Percentiles rank a stretch among this genome's conserved stretches.
These are phyloP conservation scores for Nemophila menziesii DNA, from an alignment of 257 asterid species.

Conservation along the genomic window DNA sequence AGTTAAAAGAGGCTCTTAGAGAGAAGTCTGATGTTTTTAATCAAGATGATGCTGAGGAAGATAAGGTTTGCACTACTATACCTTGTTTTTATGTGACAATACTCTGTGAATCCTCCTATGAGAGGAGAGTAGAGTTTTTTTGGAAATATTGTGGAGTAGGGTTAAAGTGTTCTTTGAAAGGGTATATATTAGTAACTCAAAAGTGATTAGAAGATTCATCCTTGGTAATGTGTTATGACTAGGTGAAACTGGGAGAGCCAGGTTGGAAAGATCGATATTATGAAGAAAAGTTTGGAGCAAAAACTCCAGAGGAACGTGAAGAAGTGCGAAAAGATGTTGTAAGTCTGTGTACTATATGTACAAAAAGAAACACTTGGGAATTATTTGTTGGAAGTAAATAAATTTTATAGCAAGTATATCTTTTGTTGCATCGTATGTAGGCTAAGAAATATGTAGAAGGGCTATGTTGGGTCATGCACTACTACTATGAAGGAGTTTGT, in stretches of 20 bases:
- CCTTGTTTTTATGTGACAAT: constrained; percentile 4
- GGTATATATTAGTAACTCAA: background rate
- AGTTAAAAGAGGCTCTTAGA: constrained; percentile 71
- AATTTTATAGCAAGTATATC: background rate
- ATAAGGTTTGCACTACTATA: constrained; percentile 46
- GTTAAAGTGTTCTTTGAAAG: no score
- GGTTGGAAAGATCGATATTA: constrained; percentile 99
- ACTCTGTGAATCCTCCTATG: background rate
- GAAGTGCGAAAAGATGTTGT: constrained; percentile 81
- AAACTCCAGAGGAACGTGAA: constrained; percentile 78
- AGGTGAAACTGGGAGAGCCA: constrained; percentile 85
- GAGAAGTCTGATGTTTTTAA: constrained; percentile 74
- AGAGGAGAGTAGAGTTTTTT: background rate
- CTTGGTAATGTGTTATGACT: constrained; percentile 12
- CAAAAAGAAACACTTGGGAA: background rate
- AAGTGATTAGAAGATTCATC: constrained; percentile 5
- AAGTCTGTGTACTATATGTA: constrained; percentile 21
- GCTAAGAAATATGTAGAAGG: constrained; percentile 87
- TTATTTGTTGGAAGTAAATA: background rate
- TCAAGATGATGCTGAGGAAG: constrained; percentile 65
- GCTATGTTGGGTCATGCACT: constrained; percentile 89
- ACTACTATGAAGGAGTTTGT: constrained; percentile 82
- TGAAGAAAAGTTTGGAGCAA: constrained; percentile 69
- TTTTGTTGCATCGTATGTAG: constrained; percentile 34
- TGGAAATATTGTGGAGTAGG: no score